Conservation (phyloP, 2,329 filamentous ascomycete species). For the Diaporthe batatas region DNA sequence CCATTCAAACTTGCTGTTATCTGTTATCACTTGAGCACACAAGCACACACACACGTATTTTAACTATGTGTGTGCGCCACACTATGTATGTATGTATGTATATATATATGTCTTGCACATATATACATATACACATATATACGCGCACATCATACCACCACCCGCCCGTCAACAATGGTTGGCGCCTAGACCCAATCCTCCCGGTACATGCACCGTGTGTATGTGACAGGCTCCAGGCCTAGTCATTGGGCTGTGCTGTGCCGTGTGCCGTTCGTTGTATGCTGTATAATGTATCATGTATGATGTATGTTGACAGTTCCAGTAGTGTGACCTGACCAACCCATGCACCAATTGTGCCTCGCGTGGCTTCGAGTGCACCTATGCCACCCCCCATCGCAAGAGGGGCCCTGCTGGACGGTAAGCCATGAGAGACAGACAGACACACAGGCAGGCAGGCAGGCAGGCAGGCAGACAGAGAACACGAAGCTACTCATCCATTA, state of each 20-base stretch:
- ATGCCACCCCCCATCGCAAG: slow-evolving; percentile 39
- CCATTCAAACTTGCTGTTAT: neutral
- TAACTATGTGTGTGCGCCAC: neutral
- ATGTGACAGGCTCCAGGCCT: neutral
- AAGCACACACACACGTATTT: neutral
- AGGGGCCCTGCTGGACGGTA: slow-evolving; percentile 38
- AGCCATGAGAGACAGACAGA: neutral
- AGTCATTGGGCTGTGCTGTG: neutral
- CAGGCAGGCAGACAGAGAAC: neutral
- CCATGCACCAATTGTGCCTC: slow-evolving; percentile 38
- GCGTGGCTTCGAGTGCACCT: slow-evolving; percentile 39
- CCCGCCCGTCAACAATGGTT: neutral
- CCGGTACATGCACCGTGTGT: slow-evolving; percentile 3
- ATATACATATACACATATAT: neutral
- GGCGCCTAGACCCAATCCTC: neutral
- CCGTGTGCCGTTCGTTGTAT: neutral
- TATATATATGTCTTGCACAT: neutral
- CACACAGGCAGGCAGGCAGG: neutral
- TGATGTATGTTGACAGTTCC: slow-evolving; percentile 20
- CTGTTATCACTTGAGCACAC: neutral
- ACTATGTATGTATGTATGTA: neutral
- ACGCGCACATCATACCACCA: neutral
- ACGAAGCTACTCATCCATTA: neutral
- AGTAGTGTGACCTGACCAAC: slow-evolving; percentile 33
- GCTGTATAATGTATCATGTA: neutral